Evolutionary conservation across 768 basidiomycete species (phyloP), one percentile per base, ranked within the genome.

Genomic region (Podaxis pistillaris): DNA sequence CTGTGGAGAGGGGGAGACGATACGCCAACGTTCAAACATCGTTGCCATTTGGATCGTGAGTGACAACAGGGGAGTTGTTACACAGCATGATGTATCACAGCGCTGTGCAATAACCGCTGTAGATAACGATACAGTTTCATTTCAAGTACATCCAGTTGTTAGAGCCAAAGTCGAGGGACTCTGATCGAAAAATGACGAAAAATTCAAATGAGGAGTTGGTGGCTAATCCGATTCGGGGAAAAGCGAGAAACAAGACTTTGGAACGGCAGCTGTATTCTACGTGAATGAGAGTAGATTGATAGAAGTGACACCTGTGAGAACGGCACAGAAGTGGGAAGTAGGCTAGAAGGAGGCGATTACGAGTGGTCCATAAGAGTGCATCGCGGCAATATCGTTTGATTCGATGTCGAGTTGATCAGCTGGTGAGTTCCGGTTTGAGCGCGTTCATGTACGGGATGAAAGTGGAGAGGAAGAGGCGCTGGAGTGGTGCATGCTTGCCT

Each of bases 391-490:
- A 28, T 58, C 36, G 30, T 30, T 57, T 58, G 46, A 19, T 36
- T 58, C 13, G 24, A 53, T 60, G 59, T 19, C n/a, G 22, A 53
- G 30, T 30, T 60, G 50, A 22, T 41, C 26, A 53, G 40, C 33
- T 44, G 50, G 59, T 53, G 51, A 19, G n/a, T 19, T 9, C 58
- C 58, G 58, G 58, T 59, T 59, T 37, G 49, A 33, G 33, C 47
- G 49, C 37, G 40, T 9, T 40, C 13, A 38, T 9, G n/a, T 19
- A 17, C 19, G 19, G 58, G 36, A 50, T 24, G 49, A 26, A 54
- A 41, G 50, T 17, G 37, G 37, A 38, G 50, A 30, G 47, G 11
- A 30, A 28, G 50, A 46, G 26, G 40, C 19, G 8, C 5, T 17
- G 44, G n/a, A 19, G 38, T 60, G 59, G 59, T 30, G 22, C 30